A percentile compares a stretch with the other conserved stretches of the same genome.
phyloP scores from a whole-genome alignment of 164 flowering plant species.

The Vitis rotundifolia region DNA sequence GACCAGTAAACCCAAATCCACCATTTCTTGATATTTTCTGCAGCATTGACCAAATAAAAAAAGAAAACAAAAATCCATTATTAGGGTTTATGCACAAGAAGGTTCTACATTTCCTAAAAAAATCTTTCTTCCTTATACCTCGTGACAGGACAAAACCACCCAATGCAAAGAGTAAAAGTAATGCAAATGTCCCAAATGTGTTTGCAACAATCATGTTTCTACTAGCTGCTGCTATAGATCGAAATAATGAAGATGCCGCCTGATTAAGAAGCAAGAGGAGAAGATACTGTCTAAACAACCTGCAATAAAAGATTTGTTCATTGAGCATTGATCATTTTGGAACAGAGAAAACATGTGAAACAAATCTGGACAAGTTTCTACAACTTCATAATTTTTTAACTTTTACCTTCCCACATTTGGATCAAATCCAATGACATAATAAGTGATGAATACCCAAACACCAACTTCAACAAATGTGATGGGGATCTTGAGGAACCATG shows the following conservation, averaged over 20 bases:
- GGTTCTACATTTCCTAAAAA: no score
- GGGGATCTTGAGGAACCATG: constrained; percentile 58
- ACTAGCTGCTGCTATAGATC: constrained; percentile 37
- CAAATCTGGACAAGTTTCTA: no score
- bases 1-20: constrained; percentile 55
- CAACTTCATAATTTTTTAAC: no score
- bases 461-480: constrained; percentile 40
- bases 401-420: constrained; percentile 47
- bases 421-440: constrained; percentile 58
- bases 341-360: no score
- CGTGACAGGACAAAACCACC: constrained; percentile 50
- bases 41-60: no score
- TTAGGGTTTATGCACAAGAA: no score
- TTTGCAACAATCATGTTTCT: constrained; percentile 52
- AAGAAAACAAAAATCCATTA: no score
- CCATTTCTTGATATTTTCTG: constrained; percentile 46
- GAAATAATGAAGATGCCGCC: constrained; percentile 48
- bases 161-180: constrained; percentile 34
- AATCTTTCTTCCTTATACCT: constrained; percentile 24
- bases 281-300: constrained; percentile 46
- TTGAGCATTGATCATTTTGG: no score
- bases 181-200: constrained; percentile 44
- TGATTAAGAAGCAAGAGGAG: constrained; percentile 38
- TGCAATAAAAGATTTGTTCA: constrained; percentile 13
- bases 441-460: constrained; percentile 42